phyloP scores from a whole-genome alignment of 345 rosid species.

The Pistacia atlantica region DNA sequence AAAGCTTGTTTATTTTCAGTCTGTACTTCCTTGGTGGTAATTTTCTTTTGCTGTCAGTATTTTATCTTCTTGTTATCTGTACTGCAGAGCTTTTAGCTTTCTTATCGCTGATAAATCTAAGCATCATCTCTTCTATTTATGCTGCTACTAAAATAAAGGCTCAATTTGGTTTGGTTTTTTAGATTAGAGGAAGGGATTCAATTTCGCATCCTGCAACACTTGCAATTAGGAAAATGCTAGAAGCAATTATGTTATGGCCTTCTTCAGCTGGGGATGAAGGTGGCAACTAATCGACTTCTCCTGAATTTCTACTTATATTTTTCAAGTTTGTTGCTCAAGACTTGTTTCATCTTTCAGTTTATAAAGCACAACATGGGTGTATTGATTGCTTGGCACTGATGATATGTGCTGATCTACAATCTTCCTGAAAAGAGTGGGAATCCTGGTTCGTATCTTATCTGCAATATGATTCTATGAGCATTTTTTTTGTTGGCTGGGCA shows the following conservation, averaged over 20 bases:
- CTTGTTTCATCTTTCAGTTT: conserved; percentile 47
- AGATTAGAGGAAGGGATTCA: conserved; percentile 71
- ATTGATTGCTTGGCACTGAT: conserved; percentile 84
- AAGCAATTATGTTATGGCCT: conserved; percentile 73
- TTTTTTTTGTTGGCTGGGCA: background rate
- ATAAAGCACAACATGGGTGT: conserved; percentile 94
- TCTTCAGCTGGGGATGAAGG: conserved; percentile 72
- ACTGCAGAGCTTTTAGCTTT: background rate
- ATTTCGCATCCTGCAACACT: conserved; percentile 47
- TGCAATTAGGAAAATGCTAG: conserved; percentile 52
- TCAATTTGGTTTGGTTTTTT: conserved; percentile 17
- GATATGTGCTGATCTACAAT: conserved; percentile 75
- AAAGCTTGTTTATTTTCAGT: conserved; percentile 83
- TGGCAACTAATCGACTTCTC: conserved; percentile 29
- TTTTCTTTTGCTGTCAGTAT: conserved; percentile 18
- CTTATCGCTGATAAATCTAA: conserved; percentile 9
- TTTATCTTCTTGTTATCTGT: background rate
- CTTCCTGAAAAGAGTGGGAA: conserved; percentile 39
- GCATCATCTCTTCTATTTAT: conserved; percentile 16
- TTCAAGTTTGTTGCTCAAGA: conserved; percentile 16
- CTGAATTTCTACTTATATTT: background rate
- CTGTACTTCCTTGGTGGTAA: conserved; percentile 86
- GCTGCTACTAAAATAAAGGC: conserved; percentile 23
- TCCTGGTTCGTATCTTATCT: conserved; percentile 35
- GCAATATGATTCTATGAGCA: background rate